Conservation (phyloP, 2,329 filamentous ascomycete genomes). For the Berkeleyomyces rouxiae region DNA sequence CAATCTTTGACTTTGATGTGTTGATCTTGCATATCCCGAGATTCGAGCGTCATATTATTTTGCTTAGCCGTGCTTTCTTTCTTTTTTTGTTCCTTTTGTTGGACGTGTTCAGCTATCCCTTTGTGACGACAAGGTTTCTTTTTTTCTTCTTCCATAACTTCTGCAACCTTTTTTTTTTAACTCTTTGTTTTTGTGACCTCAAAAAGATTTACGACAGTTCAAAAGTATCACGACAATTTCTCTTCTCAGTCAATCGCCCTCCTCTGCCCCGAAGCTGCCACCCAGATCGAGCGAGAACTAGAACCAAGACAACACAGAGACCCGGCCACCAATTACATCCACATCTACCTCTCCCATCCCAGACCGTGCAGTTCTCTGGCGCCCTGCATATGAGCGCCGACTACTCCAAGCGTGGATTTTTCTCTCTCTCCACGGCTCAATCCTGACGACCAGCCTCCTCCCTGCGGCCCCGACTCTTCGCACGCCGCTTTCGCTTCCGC, state of each 20-base stretch:
- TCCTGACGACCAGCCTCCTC: constrained; percentile 13
- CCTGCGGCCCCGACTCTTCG: constrained; percentile 6
- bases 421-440: constrained; percentile 13
- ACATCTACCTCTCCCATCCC: background rate
- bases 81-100: background rate
- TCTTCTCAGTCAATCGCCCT: background rate
- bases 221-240: background rate
- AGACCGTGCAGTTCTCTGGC: constrained; percentile 10
- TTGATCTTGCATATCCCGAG: background rate
- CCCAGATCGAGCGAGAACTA: too few relatives aligned
- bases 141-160: background rate
- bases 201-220: background rate
- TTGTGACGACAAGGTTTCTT: background rate
- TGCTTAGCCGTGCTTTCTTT: background rate
- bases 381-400: constrained; percentile 14
- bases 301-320: too few relatives aligned
- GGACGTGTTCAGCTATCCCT: background rate
- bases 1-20: background rate
- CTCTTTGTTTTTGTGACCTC: background rate
- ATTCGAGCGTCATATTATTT: constrained; percentile 7
- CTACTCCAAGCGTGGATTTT: constrained; percentile 9
- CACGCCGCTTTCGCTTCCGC: background rate
- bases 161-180: background rate
- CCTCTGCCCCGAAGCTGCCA: background rate
- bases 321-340: background rate